Base-by-base conservation (phyloP, 257 asterid genomes). In the Solanum lycopersicoides region DNA sequence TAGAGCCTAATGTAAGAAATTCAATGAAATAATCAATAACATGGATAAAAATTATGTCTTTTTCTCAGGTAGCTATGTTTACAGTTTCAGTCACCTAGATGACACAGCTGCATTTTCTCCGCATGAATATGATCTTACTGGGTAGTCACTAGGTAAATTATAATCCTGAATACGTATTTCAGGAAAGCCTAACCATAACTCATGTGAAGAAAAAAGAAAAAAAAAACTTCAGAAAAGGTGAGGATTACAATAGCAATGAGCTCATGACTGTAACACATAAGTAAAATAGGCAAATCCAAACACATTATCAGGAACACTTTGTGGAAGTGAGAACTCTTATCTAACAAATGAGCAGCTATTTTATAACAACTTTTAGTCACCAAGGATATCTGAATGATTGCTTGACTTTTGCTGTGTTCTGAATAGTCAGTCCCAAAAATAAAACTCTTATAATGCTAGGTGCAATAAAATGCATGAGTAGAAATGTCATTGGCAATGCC, bases 1-100 rank as follows among this genome's bases (percentile, higher is more conserved):
- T 88, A 97, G 92, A 83, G 94, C 96, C 98, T 96, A 89, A 65
- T 37, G 88, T 71, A 74, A 74, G 84, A 68, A 68, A 80, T 83
- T 84, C 83, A 88, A 75, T 87, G 79, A 82, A 86, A 82, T 75
- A 53, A 80, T 66, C 83, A 83, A 72, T 47, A 45, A 87, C 34
- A 12, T 80, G 66, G 66, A 47, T 47, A 80, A 28, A 72, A 80
- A 18, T 65, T 80, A 80, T 3, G 44, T 50, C 37, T 30, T 30
- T 50, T 82, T 32, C 69, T 50, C 44, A 50, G 85, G 85, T 6
- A 10, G 45, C 30, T 82, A 30, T 30, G 14, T 30, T 50, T 82
- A 18, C 28, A 50, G 32, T 82, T 47, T 50, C 68, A 50, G 69
- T 50, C 30, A 16, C 44, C 37, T 47, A 50, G 69, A 82, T 50